A percentile compares a stretch with the other conserved stretches of the same genome.
These are phyloP conservation scores for Ajuga chamaepitys DNA, from an alignment of 257 asterid genomes.

Conservation along the genomic window DNA sequence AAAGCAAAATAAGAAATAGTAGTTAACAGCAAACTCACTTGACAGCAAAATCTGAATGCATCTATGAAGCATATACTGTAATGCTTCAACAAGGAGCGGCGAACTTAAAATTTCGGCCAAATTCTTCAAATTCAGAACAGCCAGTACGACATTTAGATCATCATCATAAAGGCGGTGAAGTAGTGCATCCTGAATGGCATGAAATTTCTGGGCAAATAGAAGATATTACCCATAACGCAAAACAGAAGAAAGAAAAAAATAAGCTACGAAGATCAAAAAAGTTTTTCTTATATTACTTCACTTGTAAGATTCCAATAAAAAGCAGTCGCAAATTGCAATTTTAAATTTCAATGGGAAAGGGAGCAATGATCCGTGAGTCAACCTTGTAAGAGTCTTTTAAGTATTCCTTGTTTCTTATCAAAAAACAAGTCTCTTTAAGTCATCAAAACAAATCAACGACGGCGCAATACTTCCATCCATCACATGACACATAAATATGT, in stretches of 20 bases:
- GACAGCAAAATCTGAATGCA: constrained; percentile 53
- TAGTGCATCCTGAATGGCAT: constrained; percentile 67
- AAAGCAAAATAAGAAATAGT: background rate
- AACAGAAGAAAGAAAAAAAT: background rate
- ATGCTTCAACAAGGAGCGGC: constrained; percentile 42
- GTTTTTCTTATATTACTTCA: too few species aligned
- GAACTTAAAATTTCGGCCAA: constrained; percentile 45
- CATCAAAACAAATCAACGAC: too few species aligned
- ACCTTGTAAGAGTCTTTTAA: too few species aligned
- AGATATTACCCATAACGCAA: background rate
- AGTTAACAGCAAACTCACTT: constrained; percentile 40
- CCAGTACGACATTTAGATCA: constrained; percentile 71
- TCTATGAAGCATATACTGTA: constrained; percentile 49
- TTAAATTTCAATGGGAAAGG: too few species aligned
- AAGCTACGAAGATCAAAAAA: background rate
- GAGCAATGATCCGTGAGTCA: too few species aligned
- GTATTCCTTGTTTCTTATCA: too few species aligned
- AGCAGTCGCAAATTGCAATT: too few species aligned
- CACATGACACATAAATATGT: too few species aligned
- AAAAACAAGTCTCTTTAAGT: too few species aligned
- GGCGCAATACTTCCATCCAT: too few species aligned
- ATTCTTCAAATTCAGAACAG: constrained; percentile 49
- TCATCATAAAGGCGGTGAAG: constrained; percentile 69
- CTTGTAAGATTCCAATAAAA: too few species aligned
- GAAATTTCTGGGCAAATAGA: constrained; percentile 47